phyloP scores from a whole-genome alignment of 306 rosid species.

The Corylus americana region DNA sequence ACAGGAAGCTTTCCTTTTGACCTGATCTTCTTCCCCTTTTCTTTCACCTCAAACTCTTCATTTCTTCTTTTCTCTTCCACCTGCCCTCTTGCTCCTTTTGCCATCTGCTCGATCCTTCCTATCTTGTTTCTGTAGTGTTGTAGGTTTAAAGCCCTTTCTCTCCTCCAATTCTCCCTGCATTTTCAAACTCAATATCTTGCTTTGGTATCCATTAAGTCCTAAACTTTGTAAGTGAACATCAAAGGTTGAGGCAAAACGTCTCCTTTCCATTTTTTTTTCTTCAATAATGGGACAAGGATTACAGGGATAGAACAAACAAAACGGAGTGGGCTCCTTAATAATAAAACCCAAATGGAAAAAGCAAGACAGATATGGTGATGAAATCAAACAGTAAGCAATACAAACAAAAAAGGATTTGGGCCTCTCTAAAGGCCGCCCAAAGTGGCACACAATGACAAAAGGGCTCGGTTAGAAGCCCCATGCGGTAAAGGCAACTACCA shows the following conservation, averaged over 20 bases:
- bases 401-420: no score
- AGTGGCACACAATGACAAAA: no score
- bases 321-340: no score
- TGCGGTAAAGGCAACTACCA: no score
- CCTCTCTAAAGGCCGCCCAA: no score
- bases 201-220: constrained; percentile 2
- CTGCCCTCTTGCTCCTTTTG: constrained; percentile 56
- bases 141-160: constrained; percentile 33
- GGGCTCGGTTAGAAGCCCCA: no score
- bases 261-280: constrained; percentile 56
- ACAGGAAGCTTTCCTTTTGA: constrained; percentile 45
- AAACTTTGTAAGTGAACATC: not conserved
- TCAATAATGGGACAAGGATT: no score
- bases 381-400: no score
- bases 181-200: constrained; percentile 4
- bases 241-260: constrained; percentile 29
- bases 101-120: constrained; percentile 55
- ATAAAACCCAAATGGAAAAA: no score
- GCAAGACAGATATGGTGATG: no score
- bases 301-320: no score
- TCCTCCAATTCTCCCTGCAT: constrained; percentile 51
- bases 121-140: constrained; percentile 48
- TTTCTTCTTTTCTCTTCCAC: constrained; percentile 54
- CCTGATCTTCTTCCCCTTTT: constrained; percentile 40
- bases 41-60: constrained; percentile 47